Evolutionary conservation across 176 grass and related monocot species (phyloP).

Genomic region (Bothriochloa decipiens): DNA sequence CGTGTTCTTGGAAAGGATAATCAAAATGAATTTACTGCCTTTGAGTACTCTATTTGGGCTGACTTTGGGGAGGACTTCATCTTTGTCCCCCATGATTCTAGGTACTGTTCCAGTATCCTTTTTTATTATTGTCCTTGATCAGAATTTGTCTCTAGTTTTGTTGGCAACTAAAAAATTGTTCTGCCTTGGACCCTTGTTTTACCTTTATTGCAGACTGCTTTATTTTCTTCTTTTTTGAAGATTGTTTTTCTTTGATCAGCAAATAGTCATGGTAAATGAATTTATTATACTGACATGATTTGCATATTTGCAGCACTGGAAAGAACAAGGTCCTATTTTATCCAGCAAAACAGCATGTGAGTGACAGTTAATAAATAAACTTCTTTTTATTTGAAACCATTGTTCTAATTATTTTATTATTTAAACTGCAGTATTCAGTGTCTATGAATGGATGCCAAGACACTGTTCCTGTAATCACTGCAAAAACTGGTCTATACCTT

Average conservation of each 20-base stretch:
- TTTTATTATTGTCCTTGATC: not conserved
- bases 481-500: conserved; percentile 83
- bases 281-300: conserved; percentile 38
- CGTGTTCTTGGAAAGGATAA: conserved; percentile 56
- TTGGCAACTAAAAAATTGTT: conserved; percentile 16
- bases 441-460: conserved; percentile 76
- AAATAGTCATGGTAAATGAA: conserved; percentile 33
- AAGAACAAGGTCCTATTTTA: conserved; percentile 90
- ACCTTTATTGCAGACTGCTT: not conserved
- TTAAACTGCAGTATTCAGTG: conserved; percentile 74
- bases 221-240: conserved; percentile 5
- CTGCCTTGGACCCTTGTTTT: conserved; percentile 23
- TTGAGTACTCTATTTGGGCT: conserved; percentile 91
- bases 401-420: conserved; percentile 29
- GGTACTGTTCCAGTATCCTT: conserved; percentile 48
- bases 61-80: conserved; percentile 78
- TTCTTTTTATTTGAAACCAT: conserved; percentile 14
- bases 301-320: conserved; percentile 55
- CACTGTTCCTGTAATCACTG: conserved; percentile 61
- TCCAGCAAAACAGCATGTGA: conserved; percentile 79
- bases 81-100: conserved; percentile 76
- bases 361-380: conserved; percentile 25
- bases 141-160: not conserved
- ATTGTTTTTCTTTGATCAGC: conserved; percentile 6
- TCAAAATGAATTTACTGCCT: conserved; percentile 52